Conservation (phyloP, 169 alveolate genomes). For the Plasmodium cynomolgi region DNA sequence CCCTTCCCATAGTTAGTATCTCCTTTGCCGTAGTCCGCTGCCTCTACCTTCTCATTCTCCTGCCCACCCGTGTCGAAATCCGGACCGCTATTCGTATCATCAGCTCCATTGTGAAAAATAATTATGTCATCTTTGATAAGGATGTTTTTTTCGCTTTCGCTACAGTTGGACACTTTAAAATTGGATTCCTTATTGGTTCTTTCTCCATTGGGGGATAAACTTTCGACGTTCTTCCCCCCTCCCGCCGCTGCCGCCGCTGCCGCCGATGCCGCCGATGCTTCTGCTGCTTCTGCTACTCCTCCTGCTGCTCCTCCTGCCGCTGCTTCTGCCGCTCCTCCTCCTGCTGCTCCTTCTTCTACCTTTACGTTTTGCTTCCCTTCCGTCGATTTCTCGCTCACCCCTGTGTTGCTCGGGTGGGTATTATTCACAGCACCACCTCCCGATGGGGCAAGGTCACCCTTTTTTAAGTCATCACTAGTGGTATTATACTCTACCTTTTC, state of each 20-base stretch:
- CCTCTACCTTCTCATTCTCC: neutral
- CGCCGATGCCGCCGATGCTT: no score
- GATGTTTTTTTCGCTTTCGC: conserved; percentile 30
- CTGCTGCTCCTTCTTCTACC: neutral
- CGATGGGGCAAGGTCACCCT: neutral
- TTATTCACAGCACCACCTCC: neutral
- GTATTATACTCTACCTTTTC: neutral
- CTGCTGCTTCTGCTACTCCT: no score
- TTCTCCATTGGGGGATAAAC: neutral
- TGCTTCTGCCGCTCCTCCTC: no score
- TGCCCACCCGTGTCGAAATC: neutral
- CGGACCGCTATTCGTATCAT: neutral
- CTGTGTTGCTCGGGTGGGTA: neutral
- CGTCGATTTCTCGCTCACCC: neutral
- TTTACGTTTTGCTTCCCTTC: neutral
- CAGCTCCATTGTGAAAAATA: conserved; percentile 21
- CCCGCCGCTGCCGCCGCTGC: no score
- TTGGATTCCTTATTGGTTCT: neutral
- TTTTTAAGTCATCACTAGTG: neutral
- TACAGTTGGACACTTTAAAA: conserved; percentile 33
- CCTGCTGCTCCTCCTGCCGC: no score
- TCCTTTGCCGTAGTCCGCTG: neutral
- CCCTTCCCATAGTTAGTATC: neutral
- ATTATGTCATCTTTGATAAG: conserved; percentile 62
- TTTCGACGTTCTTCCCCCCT: neutral